These are phyloP conservation scores for Phytophthora palmivora DNA, from an alignment of 352 stramenopile species.

Conservation along the genomic window DNA sequence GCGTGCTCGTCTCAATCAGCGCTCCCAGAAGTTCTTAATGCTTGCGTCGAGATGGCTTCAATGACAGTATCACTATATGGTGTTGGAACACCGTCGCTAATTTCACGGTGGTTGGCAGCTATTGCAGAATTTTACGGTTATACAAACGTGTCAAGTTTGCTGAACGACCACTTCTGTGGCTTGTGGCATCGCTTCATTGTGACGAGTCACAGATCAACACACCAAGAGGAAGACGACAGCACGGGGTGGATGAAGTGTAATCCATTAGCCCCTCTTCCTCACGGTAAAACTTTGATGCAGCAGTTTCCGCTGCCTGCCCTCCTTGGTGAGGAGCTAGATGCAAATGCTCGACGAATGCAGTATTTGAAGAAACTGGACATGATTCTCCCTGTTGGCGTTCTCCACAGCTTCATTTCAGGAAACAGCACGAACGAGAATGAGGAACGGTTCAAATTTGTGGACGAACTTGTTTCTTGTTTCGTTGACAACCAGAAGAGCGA, in stretches of 20 bases:
- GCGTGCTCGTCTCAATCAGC: conserved; percentile 67
- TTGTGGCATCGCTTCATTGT: conserved; percentile 57
- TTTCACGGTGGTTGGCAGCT: conserved; percentile 53
- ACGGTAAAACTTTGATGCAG: conserved; percentile 36
- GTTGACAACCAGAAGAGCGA: conserved; percentile 1
- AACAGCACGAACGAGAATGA: conserved; percentile 7
- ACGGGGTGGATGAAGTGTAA: conserved; percentile 30
- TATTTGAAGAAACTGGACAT: conserved; percentile 55
- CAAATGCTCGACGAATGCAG: conserved; percentile 12
- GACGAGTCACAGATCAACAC: conserved; percentile 20
- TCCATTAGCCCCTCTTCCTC: conserved; percentile 19
- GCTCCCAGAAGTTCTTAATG: conserved; percentile 56
- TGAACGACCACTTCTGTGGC: conserved; percentile 74
- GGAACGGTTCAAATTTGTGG: conserved; percentile 44
- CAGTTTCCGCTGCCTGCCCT: conserved; percentile 47
- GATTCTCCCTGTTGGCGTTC: conserved; percentile 53
- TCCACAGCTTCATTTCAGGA: conserved; percentile 48
- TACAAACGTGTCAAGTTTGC: conserved; percentile 38
- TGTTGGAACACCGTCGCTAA: conserved; percentile 35
- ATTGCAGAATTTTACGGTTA: conserved; percentile 66
- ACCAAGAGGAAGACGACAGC: conserved; percentile 21
- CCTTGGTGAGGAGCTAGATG: conserved; percentile 31
- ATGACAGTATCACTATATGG: conserved; percentile 47
- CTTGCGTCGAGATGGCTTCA: conserved; percentile 58
- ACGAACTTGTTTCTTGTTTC: conserved; percentile 37